phyloP scores from a whole-genome alignment of 371 early-diverging fungal species.

The Apophysomyces variabilis region DNA sequence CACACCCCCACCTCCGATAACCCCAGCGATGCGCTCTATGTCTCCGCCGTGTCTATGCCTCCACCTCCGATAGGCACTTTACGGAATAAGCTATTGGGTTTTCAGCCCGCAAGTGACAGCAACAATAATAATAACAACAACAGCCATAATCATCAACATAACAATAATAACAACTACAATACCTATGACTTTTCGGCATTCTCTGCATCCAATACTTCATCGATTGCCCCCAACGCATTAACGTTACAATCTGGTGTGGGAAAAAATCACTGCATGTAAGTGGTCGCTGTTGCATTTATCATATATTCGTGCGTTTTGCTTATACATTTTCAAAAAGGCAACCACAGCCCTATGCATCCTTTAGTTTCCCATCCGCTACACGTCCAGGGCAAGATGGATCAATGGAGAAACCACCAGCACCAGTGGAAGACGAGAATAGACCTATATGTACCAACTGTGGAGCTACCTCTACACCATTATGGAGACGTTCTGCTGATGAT shows the following conservation, averaged over 20 bases:
- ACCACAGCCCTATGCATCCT: not conserved
- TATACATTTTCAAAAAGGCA: not conserved
- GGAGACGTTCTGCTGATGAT: constrained; percentile 85
- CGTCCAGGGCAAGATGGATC: constrained; percentile 13
- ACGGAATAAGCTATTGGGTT: constrained; percentile 15
- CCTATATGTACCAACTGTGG: constrained; percentile 79
- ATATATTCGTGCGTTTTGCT: not conserved
- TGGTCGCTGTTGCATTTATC: not conserved
- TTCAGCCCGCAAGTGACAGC: not conserved
- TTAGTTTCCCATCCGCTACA: constrained; percentile 9
- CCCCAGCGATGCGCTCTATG: constrained; percentile 22
- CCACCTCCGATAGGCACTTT: constrained; percentile 23
- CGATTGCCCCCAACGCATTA: constrained; percentile 5
- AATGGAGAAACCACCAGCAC: constrained; percentile 14
- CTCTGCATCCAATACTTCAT: not conserved
- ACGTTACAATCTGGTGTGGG: constrained; percentile 1
- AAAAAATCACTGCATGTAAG: constrained; percentile 6
- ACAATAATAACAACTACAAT: not conserved
- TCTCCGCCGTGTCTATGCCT: constrained; percentile 21
- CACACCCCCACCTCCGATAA: constrained; percentile 14
- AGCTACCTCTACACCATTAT: constrained; percentile 86
- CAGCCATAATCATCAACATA: too few species aligned
- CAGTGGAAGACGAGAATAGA: constrained; percentile 16
- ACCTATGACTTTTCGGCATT: constrained; percentile 1
- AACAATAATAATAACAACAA: too few species aligned